These are phyloP conservation scores for Leishmania guyanensis DNA, from an alignment of 208 protist species.

Conservation along the genomic window DNA sequence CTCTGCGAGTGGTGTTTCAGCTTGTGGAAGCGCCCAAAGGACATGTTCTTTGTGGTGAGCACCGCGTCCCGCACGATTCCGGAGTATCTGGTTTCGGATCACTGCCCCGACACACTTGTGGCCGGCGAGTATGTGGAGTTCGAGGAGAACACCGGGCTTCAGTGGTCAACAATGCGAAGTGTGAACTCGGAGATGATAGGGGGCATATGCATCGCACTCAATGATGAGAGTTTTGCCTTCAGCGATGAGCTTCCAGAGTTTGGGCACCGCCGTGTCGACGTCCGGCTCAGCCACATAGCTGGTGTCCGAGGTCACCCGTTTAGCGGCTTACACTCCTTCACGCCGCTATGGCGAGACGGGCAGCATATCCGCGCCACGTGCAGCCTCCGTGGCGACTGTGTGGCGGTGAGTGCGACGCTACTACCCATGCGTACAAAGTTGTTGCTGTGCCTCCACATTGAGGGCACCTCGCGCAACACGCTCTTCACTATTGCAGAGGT, in stretches of 20 bases:
- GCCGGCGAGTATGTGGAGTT: conserved; percentile 74
- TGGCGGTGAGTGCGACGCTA: conserved; percentile 67
- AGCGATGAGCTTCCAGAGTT: conserved; percentile 50
- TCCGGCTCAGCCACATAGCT: conserved; percentile 63
- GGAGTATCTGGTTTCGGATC: conserved; percentile 68
- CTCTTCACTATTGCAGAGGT: conserved; percentile 48
- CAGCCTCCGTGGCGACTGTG: conserved; percentile 47
- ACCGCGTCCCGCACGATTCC: conserved; percentile 29
- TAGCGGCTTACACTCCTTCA: conserved; percentile 76
- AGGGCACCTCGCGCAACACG: conserved; percentile 25
- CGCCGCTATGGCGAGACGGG: conserved; percentile 64
- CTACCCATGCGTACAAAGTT: conserved; percentile 66
- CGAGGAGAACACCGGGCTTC: conserved; percentile 65
- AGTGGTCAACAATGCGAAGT: conserved; percentile 66
- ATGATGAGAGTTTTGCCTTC: conserved; percentile 64
- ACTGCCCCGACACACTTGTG: conserved; percentile 51
- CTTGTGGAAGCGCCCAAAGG: conserved; percentile 75
- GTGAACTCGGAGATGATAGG: conserved; percentile 72
- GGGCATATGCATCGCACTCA: conserved; percentile 46
- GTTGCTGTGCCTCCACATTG: conserved; percentile 52
- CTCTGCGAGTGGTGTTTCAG: conserved; percentile 84
- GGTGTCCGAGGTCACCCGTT: conserved; percentile 80
- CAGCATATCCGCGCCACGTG: conserved; percentile 36
- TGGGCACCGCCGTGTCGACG: conserved; percentile 63
- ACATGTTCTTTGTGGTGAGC: conserved; percentile 61